These are phyloP conservation scores for Metschnikowia rubicola DNA, from an alignment of 805 yeast species.

Conservation along the genomic window DNA sequence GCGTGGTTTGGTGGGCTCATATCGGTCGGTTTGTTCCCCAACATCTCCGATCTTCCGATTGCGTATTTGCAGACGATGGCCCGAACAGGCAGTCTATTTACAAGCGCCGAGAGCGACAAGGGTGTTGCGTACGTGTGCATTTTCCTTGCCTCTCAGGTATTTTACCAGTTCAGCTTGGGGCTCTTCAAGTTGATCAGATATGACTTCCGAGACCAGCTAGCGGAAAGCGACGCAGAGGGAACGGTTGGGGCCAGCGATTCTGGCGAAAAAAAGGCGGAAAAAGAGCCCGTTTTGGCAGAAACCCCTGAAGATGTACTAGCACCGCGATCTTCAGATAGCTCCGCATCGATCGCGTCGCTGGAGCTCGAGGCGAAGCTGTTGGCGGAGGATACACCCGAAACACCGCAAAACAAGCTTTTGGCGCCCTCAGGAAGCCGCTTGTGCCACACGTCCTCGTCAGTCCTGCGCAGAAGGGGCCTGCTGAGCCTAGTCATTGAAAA, in stretches of 20 bases:
- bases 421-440: neutral
- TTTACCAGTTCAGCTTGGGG: conserved; percentile 73
- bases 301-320: neutral
- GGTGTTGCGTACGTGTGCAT: conserved; percentile 86
- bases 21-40: conserved; percentile 72
- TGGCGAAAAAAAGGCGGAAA: no score
- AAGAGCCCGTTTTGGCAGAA: neutral
- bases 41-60: conserved; percentile 79
- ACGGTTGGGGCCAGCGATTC: neutral
- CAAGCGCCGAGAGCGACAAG: conserved; percentile 55
- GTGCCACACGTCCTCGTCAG: neutral
- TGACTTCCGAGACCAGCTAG: conserved; percentile 54
- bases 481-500: conserved; percentile 6
- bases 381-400: neutral
- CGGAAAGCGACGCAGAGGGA: neutral
- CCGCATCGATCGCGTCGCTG: conserved; percentile 2
- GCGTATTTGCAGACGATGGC: conserved; percentile 77
- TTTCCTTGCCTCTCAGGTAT: conserved; percentile 63
- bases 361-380: conserved; percentile 8
- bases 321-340: conserved; percentile 1
- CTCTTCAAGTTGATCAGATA: conserved; percentile 63
- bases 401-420: neutral
- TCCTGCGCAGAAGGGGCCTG: conserved; percentile 4
- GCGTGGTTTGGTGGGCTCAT: conserved; percentile 75
- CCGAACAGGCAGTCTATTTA: conserved; percentile 53